Evolutionary conservation across 306 rosid genomes (phyloP), one percentile per base, ranked within the genome.

Genomic region (Gynostemma pentaphyllum): DNA sequence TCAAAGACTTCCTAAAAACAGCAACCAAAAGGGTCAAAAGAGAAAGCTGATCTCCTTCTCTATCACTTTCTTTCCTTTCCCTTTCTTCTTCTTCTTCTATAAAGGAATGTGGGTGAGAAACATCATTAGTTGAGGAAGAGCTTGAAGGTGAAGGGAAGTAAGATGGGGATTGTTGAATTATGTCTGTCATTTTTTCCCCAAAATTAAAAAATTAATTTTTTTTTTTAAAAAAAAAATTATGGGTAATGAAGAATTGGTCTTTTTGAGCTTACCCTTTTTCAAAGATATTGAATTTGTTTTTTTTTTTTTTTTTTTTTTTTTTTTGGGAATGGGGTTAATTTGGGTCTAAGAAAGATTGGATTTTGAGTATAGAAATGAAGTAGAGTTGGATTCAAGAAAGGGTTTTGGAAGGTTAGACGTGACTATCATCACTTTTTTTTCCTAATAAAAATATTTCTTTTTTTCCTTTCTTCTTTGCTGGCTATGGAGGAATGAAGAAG

Each of bases 81-180:
- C 74, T 40, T 52, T 79, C 81, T 27, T 67, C 74, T 27, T 51
- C 68, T 50, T 49, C 79, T 15, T 42, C 73, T 18, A 80, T 53
- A 79, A 81, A 83, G 74, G 83, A 49, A 69, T 64, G 78, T 62
- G 80, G 80, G 76, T 75, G 79, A 21, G 88, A 69, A 49, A 75
- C 82, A 82, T 86, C 87, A 79, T 70, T 69, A 61, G 77, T 42
- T 40, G 72, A 39, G 11, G 94, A 78, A 60, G 90, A 81, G 85
- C 96, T 87, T 87, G 97, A 75, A 45, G 88, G 55, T 66, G 97
- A 91, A 87, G 96, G 87, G 34, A 87, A 85, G 72, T 83, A 89
- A 65, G 88, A 87, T 72, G 76, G 82, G 67, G 76, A 72, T 57
- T 67, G 84, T 80, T 80, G 95, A 68, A 85, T 85, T 32, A 87